These are phyloP conservation scores for Diaporthe caulivora DNA, from an alignment of 2,329 filamentous ascomycete species.

Conservation along the genomic window DNA sequence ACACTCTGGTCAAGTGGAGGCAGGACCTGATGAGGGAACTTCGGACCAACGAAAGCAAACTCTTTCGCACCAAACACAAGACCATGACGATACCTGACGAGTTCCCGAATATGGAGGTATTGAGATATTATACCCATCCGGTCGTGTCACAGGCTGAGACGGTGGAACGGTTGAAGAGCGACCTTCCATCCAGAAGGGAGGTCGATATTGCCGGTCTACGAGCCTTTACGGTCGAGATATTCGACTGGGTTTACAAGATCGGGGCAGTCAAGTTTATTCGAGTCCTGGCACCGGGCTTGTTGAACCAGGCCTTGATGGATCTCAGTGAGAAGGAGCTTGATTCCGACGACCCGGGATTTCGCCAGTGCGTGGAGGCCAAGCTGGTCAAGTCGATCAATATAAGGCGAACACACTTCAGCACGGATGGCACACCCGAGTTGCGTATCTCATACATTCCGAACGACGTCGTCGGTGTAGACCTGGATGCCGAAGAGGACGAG, in stretches of 20 bases:
- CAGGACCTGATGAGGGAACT: conserved; percentile 80
- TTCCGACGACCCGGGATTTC: conserved; percentile 48
- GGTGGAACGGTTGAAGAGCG: conserved; percentile 65
- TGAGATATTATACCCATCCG: conserved; percentile 90
- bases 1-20: conserved; percentile 77
- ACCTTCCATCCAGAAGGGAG: conserved; percentile 71
- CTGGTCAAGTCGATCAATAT: conserved; percentile 77
- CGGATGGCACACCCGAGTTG: conserved; percentile 81
- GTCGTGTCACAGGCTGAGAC: conserved; percentile 76
- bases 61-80: conserved; percentile 83
- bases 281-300: conserved; percentile 80
- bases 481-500: conserved; percentile 77
- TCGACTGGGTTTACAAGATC: conserved; percentile 84
- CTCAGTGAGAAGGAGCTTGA: conserved; percentile 10
- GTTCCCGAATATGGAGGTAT: conserved; percentile 83
- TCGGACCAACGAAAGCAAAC: conserved; percentile 83
- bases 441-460: conserved; percentile 83
- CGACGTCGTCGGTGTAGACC: conserved; percentile 81
- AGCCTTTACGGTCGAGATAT: conserved; percentile 80
- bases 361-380: conserved; percentile 58
- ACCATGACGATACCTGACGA: conserved; percentile 80
- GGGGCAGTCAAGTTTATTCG: conserved; percentile 89
- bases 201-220: conserved; percentile 78
- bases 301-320: conserved; percentile 70
- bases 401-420: conserved; percentile 77